These are phyloP conservation scores for Tolypocladium capitatum DNA, from an alignment of 2,329 filamentous ascomycete genomes.

Conservation along the genomic window DNA sequence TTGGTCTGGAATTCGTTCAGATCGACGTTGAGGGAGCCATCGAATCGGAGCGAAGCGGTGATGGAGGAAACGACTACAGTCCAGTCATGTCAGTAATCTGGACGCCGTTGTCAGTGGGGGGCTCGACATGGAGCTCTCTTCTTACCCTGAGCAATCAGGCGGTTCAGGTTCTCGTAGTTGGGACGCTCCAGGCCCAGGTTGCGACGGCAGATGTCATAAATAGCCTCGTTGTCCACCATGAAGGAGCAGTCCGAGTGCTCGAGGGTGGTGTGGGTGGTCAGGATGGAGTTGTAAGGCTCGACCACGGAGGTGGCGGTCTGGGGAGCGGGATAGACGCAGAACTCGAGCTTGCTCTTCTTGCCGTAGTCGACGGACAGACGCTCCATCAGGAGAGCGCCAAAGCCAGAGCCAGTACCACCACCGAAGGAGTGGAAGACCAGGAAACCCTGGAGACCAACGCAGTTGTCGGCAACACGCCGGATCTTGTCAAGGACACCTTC, in stretches of 20 bases:
- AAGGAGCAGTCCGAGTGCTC: constrained; percentile 99
- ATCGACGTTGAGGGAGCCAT: constrained; percentile 97
- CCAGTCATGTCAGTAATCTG: not conserved
- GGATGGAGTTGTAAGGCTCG: constrained; percentile 99
- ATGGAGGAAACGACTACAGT: constrained; percentile 84
- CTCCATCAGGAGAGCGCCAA: constrained; percentile 97
- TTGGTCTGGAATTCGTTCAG: constrained; percentile 99
- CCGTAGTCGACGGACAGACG: constrained; percentile 97
- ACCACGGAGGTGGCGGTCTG: constrained; percentile 96
- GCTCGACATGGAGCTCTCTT: not conserved
- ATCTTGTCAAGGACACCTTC: constrained; percentile 97
- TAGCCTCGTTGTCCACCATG: constrained; percentile 99
- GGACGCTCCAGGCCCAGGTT: constrained; percentile 96
- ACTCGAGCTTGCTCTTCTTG: constrained; percentile 99
- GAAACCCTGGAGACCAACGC: constrained; percentile 95
- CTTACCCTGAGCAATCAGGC: constrained; percentile 87
- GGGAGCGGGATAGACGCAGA: constrained; percentile 96
- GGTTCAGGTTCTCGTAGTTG: constrained; percentile 98
- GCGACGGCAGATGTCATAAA: constrained; percentile 98
- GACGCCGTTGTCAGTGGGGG: not conserved
- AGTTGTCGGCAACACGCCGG: constrained; percentile 94
- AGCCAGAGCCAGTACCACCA: constrained; percentile 96
- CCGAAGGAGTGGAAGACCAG: constrained; percentile 99
- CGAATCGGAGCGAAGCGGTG: constrained; percentile 95
- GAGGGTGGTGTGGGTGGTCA: constrained; percentile 96